phyloP scores from a whole-genome alignment of 2,329 filamentous ascomycete species.

The Cyphellophora europaea region DNA sequence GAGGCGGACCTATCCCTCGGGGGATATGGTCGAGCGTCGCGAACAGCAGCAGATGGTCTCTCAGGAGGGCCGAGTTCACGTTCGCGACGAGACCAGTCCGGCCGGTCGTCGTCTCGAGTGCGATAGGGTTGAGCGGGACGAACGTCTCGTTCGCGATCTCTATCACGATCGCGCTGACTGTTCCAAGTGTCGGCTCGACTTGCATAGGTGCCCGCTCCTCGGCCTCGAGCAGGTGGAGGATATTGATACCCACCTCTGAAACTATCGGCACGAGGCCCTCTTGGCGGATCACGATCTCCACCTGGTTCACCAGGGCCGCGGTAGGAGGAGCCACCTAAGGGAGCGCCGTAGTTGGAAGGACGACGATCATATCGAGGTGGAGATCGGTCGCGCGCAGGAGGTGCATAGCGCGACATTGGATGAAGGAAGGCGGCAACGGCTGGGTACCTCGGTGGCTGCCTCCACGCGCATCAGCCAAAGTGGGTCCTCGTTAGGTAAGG shows the following conservation, averaged over 20 bases:
- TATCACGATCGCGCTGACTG: constrained; percentile 36
- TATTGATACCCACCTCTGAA: constrained; percentile 39
- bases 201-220: constrained; percentile 52
- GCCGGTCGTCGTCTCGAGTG: constrained; percentile 26
- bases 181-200: constrained; percentile 43
- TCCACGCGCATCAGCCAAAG: no score
- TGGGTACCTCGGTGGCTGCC: background rate
- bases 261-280: constrained; percentile 72
- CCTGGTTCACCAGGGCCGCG: constrained; percentile 46
- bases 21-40: constrained; percentile 33
- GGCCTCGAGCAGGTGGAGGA: constrained; percentile 26
- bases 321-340: constrained; percentile 43
- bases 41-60: constrained; percentile 18
- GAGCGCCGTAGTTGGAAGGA: constrained; percentile 52
- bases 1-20: constrained; percentile 36
- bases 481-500: background rate
- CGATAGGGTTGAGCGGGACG: constrained; percentile 30
- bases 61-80: constrained; percentile 36
- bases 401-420: constrained; percentile 32
- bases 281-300: constrained; percentile 61
- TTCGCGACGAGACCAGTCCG: constrained; percentile 37
- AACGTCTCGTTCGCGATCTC: constrained; percentile 31
- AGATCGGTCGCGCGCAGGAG: constrained; percentile 60
- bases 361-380: constrained; percentile 62
- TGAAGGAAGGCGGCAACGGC: background rate